phyloP scores from a whole-genome alignment of 2,329 filamentous ascomycete species.

The Colletotrichum gloeosporioides region DNA sequence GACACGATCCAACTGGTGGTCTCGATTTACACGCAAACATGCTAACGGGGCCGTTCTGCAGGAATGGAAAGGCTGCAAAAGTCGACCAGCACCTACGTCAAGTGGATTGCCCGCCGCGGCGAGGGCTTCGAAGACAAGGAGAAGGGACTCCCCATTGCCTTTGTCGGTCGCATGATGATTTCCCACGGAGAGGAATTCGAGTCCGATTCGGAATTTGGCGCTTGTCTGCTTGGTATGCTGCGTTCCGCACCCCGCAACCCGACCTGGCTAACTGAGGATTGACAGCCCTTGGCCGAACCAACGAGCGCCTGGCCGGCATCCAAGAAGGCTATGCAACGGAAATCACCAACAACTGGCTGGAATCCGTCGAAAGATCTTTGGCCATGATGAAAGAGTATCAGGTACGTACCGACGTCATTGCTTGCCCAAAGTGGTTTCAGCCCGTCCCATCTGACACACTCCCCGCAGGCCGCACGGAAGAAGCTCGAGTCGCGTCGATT shows the following conservation, averaged over 20 bases:
- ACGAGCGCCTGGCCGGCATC: constrained; percentile 84
- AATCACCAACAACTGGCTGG: constrained; percentile 84
- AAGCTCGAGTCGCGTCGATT: constrained; percentile 91
- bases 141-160: constrained; percentile 79
- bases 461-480: constrained; percentile 74
- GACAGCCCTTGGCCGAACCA: constrained; percentile 78
- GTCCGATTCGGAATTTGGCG: constrained; percentile 87
- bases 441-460: constrained; percentile 17
- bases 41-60: constrained; percentile 40
- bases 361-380: constrained; percentile 87
- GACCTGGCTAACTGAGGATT: background rate
- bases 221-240: constrained; percentile 74
- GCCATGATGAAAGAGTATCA: constrained; percentile 99
- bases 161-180: constrained; percentile 86
- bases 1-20: background rate
- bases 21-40: background rate
- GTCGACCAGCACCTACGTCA: constrained; percentile 85
- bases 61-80: constrained; percentile 90
- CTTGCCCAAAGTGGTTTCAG: constrained; percentile 4
- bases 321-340: constrained; percentile 84
- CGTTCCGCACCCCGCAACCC: background rate
- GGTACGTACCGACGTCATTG: constrained; percentile 53
- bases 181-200: constrained; percentile 93
- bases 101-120: constrained; percentile 83
- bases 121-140: constrained; percentile 84